phyloP scores from a whole-genome alignment of 1,284 basidiomycete genomes.

The Irpex sp. region DNA sequence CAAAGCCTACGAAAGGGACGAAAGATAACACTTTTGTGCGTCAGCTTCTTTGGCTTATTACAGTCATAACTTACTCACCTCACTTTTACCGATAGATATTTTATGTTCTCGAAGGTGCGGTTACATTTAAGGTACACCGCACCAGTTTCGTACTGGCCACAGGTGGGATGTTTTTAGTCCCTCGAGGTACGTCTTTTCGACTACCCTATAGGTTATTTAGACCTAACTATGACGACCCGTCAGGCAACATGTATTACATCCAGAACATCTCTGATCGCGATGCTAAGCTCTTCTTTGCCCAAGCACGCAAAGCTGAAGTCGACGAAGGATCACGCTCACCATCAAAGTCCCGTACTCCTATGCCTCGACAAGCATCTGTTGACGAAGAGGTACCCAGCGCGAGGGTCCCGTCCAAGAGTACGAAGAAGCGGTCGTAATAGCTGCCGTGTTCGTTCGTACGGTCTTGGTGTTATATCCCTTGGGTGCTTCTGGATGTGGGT shows the following conservation, averaged over 20 bases:
- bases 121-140: slow-evolving; percentile 81
- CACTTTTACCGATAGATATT: slow-evolving; percentile 60
- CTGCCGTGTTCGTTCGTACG: neutral
- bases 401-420: neutral
- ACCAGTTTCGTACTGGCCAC: slow-evolving; percentile 76
- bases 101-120: slow-evolving; percentile 84
- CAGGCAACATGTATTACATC: slow-evolving; percentile 90
- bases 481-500: neutral
- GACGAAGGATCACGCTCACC: slow-evolving; percentile 23
- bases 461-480: neutral
- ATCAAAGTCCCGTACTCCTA: neutral
- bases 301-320: slow-evolving; percentile 72
- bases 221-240: neutral
- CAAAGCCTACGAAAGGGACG: slow-evolving; percentile 85
- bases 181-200: slow-evolving; percentile 62
- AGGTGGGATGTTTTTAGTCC: slow-evolving; percentile 88
- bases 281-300: slow-evolving; percentile 88
- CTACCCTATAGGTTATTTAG: neutral
- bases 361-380: neutral
- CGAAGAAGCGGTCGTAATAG: neutral
- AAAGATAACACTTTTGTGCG: slow-evolving; percentile 96
- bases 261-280: slow-evolving; percentile 82
- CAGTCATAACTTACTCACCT: neutral
- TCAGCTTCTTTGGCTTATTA: slow-evolving; percentile 16
- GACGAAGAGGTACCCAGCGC: neutral